A percentile compares a stretch with the other conserved stretches of the same genome.
Conservation (phyloP, 2,329 filamentous ascomycete species). For the Dactylellina drechsleri region DNA sequence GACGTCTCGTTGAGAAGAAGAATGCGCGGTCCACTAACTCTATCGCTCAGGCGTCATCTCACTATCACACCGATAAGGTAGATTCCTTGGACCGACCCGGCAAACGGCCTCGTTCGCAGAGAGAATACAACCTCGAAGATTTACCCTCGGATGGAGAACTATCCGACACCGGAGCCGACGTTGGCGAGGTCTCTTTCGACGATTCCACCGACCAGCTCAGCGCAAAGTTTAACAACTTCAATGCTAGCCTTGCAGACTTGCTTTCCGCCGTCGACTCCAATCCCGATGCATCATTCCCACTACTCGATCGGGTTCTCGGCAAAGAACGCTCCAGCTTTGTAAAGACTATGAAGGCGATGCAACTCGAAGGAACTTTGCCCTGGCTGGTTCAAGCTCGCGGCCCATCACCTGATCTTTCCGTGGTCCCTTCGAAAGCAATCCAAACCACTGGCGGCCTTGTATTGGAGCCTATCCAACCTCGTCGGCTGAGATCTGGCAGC, state of each 20-base stretch:
- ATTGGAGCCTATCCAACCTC: slow-evolving; percentile 32
- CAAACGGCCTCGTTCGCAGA: slow-evolving; percentile 40
- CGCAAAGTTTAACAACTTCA: slow-evolving; percentile 55
- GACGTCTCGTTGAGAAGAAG: background rate
- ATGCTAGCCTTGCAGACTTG: slow-evolving; percentile 54
- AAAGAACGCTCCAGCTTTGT: slow-evolving; percentile 56
- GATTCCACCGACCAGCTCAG: slow-evolving; percentile 33
- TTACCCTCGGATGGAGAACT: slow-evolving; percentile 37
- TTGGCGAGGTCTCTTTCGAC: slow-evolving; percentile 45
- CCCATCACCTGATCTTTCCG: slow-evolving; percentile 3
- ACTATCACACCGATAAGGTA: slow-evolving; percentile 4
- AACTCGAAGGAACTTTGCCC: slow-evolving; percentile 61
- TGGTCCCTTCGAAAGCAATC: slow-evolving; percentile 31
- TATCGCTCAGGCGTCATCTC: background rate
- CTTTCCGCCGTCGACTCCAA: slow-evolving; percentile 44
- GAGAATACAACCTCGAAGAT: slow-evolving; percentile 35
- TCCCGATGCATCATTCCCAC: slow-evolving; percentile 17
- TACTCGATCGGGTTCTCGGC: slow-evolving; percentile 54
- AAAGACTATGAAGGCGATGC: slow-evolving; percentile 66
- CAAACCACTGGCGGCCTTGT: slow-evolving; percentile 37
- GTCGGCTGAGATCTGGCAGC: slow-evolving; percentile 4
- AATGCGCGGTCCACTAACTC: slow-evolving; percentile 3
- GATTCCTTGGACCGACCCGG: slow-evolving; percentile 38
- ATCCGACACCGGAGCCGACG: slow-evolving; percentile 53
- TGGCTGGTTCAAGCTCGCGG: slow-evolving; percentile 50